Conservation (phyloP, 2,329 filamentous ascomycete genomes). For the Zalaria sp. region DNA sequence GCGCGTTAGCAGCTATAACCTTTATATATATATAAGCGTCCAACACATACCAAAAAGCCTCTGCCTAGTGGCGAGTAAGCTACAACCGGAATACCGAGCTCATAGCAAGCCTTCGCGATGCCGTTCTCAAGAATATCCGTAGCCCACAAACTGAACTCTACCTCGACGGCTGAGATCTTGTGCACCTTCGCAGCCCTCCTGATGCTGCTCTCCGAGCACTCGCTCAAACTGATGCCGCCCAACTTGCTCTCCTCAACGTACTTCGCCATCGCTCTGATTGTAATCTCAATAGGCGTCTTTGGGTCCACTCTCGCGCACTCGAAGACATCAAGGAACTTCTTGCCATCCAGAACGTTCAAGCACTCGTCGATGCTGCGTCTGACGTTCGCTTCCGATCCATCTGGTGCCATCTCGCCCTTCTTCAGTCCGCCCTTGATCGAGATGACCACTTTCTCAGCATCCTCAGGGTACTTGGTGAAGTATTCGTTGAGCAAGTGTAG, state of each 20-base stretch:
- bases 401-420: conserved; percentile 19
- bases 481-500: conserved; percentile 36
- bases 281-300: conserved; percentile 29
- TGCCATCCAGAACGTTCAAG: conserved; percentile 28
- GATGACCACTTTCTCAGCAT: conserved; percentile 35
- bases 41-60: conserved; percentile 32
- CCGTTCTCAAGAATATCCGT: conserved; percentile 45
- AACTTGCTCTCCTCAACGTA: conserved; percentile 22
- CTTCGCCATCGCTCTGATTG: conserved; percentile 27
- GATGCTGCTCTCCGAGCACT: conserved; percentile 31
- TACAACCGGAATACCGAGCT: conserved; percentile 54
- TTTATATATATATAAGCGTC: not conserved
- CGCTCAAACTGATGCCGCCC: conserved; percentile 31
- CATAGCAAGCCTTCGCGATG: conserved; percentile 39
- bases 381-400: conserved; percentile 27
- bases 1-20: not conserved
- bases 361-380: conserved; percentile 31
- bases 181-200: conserved; percentile 36
- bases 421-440: conserved; percentile 35
- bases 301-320: conserved; percentile 30
- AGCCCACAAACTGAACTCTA: conserved; percentile 44
- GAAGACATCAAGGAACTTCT: conserved; percentile 35
- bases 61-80: conserved; percentile 60
- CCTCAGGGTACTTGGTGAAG: conserved; percentile 36
- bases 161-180: conserved; percentile 44